Evolutionary conservation across 352 stramenopile genomes (phyloP).

Genomic region (Phytophthora foliorum): DNA sequence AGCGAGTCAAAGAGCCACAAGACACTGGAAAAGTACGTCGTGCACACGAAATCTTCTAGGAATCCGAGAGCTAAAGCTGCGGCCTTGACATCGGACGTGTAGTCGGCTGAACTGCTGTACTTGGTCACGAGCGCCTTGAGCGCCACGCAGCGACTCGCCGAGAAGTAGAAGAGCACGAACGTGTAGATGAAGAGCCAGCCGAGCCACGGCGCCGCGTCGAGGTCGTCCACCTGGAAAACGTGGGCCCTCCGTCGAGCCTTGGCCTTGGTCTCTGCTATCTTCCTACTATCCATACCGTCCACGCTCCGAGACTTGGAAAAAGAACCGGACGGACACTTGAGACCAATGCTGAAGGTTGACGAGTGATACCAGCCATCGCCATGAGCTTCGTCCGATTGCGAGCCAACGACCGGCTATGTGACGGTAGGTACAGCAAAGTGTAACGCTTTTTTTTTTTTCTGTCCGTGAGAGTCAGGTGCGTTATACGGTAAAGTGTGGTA

Average conservation of each 20-base stretch:
- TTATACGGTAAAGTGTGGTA: too few relatives aligned
- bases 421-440: too few relatives aligned
- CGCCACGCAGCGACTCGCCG: slow-evolving; percentile 22
- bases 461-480: slow-evolving; percentile 3
- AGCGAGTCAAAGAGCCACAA: slow-evolving; percentile 35
- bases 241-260: neutral
- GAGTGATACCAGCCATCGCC: slow-evolving; percentile 8
- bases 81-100: slow-evolving; percentile 15
- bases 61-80: slow-evolving; percentile 28
- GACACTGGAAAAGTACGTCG: slow-evolving; percentile 31
- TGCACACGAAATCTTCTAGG: slow-evolving; percentile 41
- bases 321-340: neutral
- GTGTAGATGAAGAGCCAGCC: slow-evolving; percentile 34
- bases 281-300: neutral
- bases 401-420: neutral
- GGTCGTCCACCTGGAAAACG: slow-evolving; percentile 11
- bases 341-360: neutral
- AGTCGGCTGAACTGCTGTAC: slow-evolving; percentile 25
- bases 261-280: slow-evolving; percentile 5
- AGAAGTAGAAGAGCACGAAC: slow-evolving; percentile 31
- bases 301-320: neutral
- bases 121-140: slow-evolving; percentile 28
- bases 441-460: slow-evolving; percentile 7
- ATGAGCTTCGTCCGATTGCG: slow-evolving; percentile 9
- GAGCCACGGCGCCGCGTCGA: slow-evolving; percentile 11